Evolutionary conservation across 768 basidiomycete species (phyloP), one percentile per base, ranked within the genome.

Genomic region (Tylopilus subfusipes): DNA sequence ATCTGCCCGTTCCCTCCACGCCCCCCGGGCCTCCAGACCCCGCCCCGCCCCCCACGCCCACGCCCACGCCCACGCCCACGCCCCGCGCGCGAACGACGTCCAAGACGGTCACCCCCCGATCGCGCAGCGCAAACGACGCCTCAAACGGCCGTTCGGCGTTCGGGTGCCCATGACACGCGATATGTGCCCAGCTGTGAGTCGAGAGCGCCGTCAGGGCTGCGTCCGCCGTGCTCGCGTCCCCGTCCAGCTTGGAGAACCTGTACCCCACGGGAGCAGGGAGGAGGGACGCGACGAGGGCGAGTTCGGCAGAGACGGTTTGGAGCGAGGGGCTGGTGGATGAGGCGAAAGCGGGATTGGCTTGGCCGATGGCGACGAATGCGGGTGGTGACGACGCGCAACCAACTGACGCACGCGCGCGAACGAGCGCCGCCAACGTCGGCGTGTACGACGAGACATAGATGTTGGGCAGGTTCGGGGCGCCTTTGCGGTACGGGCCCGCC

Each of bases 391-490:
- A n/a, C n/a, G n/a, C n/a, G n/a, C n/a, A n/a, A n/a, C n/a, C n/a
- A n/a, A n/a, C n/a, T n/a, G n/a, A n/a, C n/a, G n/a, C n/a, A 7
- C 71, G 62, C 8, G 65, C 61, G 6, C 63, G 60, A 22, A 67
- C 56, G 12, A 73, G 60, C 6, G 73, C 68, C 10, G 60, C 52
- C 3, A 73, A 19, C 0, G 68, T 67, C 0, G 73, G 72, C 7
- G 69, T 73, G 48, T 73, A 73, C 12, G 72, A 73, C 7, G 73
- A 73, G 31, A 73, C 24, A 42, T 64, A 62, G 9, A 68, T 40
- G 39, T 59, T 52, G 2, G 59, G 10, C 48, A 62, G 43, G 48
- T 57, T 58, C 11, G 27, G 24, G 1, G 25, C 48, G 14, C 34
- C 34, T n/a, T 27, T 27, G 4, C 18, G 22, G 36, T 48, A 38